These are phyloP conservation scores for Porphyrellus cyaneotinctus DNA, from an alignment of 768 basidiomycete species.

Conservation along the genomic window DNA sequence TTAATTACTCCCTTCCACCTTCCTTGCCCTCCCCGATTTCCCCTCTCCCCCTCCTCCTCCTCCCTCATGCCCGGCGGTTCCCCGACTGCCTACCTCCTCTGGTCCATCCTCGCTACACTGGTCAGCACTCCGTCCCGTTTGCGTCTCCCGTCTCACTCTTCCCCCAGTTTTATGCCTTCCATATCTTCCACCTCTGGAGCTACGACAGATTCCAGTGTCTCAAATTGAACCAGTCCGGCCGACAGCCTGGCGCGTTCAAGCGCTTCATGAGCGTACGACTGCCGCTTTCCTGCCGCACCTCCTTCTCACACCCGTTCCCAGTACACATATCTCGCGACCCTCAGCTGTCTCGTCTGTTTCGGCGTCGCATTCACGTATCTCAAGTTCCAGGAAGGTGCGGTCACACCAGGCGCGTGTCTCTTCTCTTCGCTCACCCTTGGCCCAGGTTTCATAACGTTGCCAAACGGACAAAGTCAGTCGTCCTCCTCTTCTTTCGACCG, in stretches of 20 bases:
- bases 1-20: background rate
- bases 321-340: conserved; percentile 74
- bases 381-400: conserved; percentile 70
- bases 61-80: conserved; percentile 67
- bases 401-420: background rate
- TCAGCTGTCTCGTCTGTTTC: conserved; percentile 64
- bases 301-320: conserved; percentile 32
- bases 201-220: conserved; percentile 77
- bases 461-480: conserved; percentile 12
- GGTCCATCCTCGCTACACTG: conserved; percentile 65
- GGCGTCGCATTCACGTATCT: conserved; percentile 55
- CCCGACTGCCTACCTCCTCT: conserved; percentile 68
- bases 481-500: background rate
- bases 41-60: background rate
- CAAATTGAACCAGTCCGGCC: conserved; percentile 61
- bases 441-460: conserved; percentile 15
- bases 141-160: conserved; percentile 1
- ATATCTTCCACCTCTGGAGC: conserved; percentile 72
- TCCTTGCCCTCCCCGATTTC: background rate
- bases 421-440: background rate
- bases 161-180: conserved; percentile 59
- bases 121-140: conserved; percentile 38
- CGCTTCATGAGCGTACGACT: conserved; percentile 82
- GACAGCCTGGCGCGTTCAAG: conserved; percentile 82
- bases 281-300: background rate